Conservation (phyloP, 208 protist species). For the Leishmania major region DNA sequence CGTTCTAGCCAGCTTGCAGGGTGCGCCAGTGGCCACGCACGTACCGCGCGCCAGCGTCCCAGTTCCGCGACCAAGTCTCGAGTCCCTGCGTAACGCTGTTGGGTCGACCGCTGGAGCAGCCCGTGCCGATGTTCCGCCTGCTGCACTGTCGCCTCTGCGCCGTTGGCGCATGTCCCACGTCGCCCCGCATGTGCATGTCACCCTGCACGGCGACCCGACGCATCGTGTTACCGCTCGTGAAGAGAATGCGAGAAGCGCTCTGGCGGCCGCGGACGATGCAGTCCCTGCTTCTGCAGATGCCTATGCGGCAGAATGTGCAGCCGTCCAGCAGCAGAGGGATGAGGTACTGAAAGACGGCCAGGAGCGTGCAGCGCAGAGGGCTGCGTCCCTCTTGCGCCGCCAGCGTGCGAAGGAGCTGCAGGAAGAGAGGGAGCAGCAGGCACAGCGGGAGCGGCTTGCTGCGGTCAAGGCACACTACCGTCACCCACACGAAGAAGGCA, state of each 20-base stretch:
- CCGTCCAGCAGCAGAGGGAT: neutral
- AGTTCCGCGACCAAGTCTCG: neutral
- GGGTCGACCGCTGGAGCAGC: neutral
- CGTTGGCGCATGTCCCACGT: conserved; percentile 23
- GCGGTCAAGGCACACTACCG: conserved; percentile 16
- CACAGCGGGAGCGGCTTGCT: conserved; percentile 21
- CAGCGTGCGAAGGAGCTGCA: conserved; percentile 18
- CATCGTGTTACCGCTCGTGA: neutral
- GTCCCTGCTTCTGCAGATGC: neutral
- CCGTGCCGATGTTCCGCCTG: neutral
- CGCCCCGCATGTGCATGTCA: conserved; percentile 21
- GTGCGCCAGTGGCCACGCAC: conserved; percentile 7
- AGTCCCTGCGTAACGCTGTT: neutral
- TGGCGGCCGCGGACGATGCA: neutral
- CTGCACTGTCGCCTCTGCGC: neutral
- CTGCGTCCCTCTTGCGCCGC: conserved; percentile 19
- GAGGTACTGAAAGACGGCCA: conserved; percentile 7
- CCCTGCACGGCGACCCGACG: neutral
- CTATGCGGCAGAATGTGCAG: conserved; percentile 6
- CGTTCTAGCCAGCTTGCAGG: conserved; percentile 24
- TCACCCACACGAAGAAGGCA: conserved; percentile 3
- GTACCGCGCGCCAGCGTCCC: conserved; percentile 10
- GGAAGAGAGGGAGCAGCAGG: conserved; percentile 4
- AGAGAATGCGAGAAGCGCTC: neutral
- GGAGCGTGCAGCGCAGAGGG: conserved; percentile 38